phyloP scores from a whole-genome alignment of 768 basidiomycete genomes.

The Exidia glandulosa region DNA sequence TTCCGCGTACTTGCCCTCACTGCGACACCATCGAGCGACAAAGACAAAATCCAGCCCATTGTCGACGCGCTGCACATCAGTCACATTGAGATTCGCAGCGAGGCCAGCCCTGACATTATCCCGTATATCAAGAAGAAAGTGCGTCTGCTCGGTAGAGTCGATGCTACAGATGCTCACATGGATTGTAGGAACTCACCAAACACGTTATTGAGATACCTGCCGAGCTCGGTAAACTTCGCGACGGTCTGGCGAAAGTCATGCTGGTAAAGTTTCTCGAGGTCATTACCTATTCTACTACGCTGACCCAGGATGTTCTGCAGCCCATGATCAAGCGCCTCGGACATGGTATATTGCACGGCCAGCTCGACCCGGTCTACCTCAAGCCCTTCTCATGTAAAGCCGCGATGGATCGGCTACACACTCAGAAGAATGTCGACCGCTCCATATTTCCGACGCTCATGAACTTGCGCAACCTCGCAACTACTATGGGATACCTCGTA shows the following conservation, averaged over 20 bases:
- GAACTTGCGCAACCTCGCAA: not conserved
- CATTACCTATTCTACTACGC: not conserved
- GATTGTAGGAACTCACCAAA: conserved; percentile 53
- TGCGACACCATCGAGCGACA: conserved; percentile 83
- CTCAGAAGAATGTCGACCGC: conserved; percentile 4
- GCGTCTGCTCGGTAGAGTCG: conserved; percentile 2
- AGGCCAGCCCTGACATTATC: conserved; percentile 76
- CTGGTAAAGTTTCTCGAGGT: conserved; percentile 44
- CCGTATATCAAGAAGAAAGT: conserved; percentile 86
- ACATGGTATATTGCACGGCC: conserved; percentile 32
- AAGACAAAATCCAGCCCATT: conserved; percentile 79
- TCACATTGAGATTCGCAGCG: conserved; percentile 88
- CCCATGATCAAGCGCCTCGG: conserved; percentile 27
- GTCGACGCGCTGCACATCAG: conserved; percentile 94
- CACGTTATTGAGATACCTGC: conserved; percentile 68
- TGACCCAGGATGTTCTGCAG: conserved; percentile 15
- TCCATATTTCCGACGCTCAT: not conserved
- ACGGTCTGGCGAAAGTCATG: conserved; percentile 63
- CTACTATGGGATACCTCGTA: conserved; percentile 80
- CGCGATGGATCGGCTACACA: conserved; percentile 27
- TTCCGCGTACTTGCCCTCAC: conserved; percentile 89
- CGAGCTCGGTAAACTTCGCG: conserved; percentile 52
- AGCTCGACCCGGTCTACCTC: conserved; percentile 47
- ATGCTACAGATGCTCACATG: conserved; percentile 1
- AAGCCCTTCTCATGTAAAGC: conserved; percentile 53